A percentile compares a stretch with the other conserved stretches of the same genome.
Evolutionary conservation across 768 basidiomycete genomes (phyloP).

Genomic region (Mycena rebaudengoi): DNA sequence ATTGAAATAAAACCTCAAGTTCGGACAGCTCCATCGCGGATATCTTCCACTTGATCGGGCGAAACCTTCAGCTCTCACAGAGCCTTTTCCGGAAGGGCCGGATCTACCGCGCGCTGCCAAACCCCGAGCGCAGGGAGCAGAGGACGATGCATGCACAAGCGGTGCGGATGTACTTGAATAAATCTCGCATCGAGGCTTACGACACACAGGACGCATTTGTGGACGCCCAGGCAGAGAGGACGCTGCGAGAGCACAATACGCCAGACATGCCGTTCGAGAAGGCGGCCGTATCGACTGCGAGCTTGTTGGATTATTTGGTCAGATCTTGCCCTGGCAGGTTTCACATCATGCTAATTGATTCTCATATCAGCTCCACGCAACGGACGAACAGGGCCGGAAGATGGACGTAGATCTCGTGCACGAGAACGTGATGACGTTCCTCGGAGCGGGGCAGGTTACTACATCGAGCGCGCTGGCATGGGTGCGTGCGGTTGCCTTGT

Average conservation of each 20-base stretch:
- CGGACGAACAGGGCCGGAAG: slow-evolving; percentile 21
- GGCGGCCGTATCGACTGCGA: slow-evolving; percentile 9
- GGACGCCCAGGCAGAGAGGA: neutral
- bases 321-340: neutral
- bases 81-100: slow-evolving; percentile 17
- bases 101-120: slow-evolving; percentile 22
- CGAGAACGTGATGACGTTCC: slow-evolving; percentile 20
- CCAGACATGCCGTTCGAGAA: neutral
- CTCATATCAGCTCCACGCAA: slow-evolving; percentile 14
- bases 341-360: neutral
- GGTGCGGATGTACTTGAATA: neutral
- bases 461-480: slow-evolving; percentile 19
- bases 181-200: neutral
- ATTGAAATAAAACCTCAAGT: neutral
- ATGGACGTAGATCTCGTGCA: slow-evolving; percentile 21
- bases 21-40: neutral
- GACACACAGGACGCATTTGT: neutral
- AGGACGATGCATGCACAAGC: neutral
- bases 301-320: slow-evolving; percentile 23
- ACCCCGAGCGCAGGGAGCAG: slow-evolving; percentile 15
- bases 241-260: neutral
- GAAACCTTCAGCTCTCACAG: slow-evolving; percentile 10
- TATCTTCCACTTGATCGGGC: neutral
- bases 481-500: slow-evolving; percentile 9
- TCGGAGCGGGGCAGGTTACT: slow-evolving; percentile 22